Base-by-base conservation (phyloP, 768 basidiomycete species). In the Russula sp. region DNA sequence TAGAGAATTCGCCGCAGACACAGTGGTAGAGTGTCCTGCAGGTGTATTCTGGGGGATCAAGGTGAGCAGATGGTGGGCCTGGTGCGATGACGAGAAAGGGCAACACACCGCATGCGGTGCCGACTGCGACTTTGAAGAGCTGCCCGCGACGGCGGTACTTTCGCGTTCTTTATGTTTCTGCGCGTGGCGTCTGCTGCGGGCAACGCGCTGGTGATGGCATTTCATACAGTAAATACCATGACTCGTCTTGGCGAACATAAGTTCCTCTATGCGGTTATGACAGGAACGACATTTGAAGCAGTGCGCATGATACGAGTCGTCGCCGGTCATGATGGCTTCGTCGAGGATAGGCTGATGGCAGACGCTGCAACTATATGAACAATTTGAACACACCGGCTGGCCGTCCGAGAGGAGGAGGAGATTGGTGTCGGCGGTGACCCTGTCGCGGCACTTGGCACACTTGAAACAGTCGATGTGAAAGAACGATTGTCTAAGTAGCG, bases 171-270 rank as follows among this genome's bases (percentile, higher is more conserved):
- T 84, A 70, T 91, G 86, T 73, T 89, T 90, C 75, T 98, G 94
- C 2, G 90, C 88, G 72, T 98, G 92, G 62, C 88, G 85, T 66
- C 93, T 77, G 65, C 93, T 94, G 68, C 90, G 86, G 39, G 92
- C 93, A 75, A 98, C 97, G 64, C 97, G 90, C 62, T 98, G 93
- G 74, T 93, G 98, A 71, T 99, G 97, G 69, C 97, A 99, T 52
- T 86, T 83, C 97, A 96, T 98, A 72, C 97, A 99, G 72, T 98
- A 98, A 59, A 98, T 98, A 57, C 97, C 97, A 69, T 97, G 92
- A 63, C 86, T 91, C 0, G 97, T 98, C 78, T 98, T 98, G 61
- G 97, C 97, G 66, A 98, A 99, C 59, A 98, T 93, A 56, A 98
- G 84, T 73, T 99, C 97, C 74, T 98, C 95, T 65, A 99, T 99